Conservation (phyloP, 2,329 filamentous ascomycete species). For the Corynespora cassiicola region DNA sequence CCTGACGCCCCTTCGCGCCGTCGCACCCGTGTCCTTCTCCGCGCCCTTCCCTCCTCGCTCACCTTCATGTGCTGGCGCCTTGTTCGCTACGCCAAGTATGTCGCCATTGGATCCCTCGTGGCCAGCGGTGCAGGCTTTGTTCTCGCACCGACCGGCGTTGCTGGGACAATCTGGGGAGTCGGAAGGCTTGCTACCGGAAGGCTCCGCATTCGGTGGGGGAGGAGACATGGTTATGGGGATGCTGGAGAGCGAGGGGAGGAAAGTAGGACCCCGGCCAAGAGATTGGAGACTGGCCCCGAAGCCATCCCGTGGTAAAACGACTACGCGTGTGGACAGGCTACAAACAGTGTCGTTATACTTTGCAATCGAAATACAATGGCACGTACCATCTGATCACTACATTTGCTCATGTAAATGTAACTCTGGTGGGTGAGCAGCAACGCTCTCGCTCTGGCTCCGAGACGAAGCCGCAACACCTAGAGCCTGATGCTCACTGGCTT, state of each 20-base stretch:
- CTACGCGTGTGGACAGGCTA: too few species aligned
- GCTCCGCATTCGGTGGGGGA: conserved; percentile 35
- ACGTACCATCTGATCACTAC: too few species aligned
- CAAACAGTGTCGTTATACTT: too few species aligned
- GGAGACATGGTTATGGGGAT: conserved; percentile 24
- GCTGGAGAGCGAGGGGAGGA: conserved; percentile 28
- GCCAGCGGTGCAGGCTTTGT: conserved; percentile 50
- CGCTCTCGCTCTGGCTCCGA: too few species aligned
- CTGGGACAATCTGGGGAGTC: conserved; percentile 48
- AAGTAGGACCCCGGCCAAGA: conserved; percentile 7
- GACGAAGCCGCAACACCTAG: too few species aligned
- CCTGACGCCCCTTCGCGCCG: conserved; percentile 41
- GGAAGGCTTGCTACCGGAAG: conserved; percentile 44
- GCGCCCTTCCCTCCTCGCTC: conserved; percentile 43
- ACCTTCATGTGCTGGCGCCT: conserved; percentile 53
- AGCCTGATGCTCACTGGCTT: too few species aligned
- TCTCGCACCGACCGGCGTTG: conserved; percentile 50
- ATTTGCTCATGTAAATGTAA: too few species aligned
- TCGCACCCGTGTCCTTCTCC: conserved; percentile 48
- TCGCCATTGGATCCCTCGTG: conserved; percentile 47
- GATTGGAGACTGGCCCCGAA: conserved; percentile 9
- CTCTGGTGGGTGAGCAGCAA: too few species aligned
- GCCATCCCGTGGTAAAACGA: conserved; percentile 16
- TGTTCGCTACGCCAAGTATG: conserved; percentile 52
- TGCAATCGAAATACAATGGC: too few species aligned